A percentile compares a stretch with the other conserved stretches of the same genome.
Conservation (phyloP, 2,329 filamentous ascomycete genomes). For the Endothia cerciana region DNA sequence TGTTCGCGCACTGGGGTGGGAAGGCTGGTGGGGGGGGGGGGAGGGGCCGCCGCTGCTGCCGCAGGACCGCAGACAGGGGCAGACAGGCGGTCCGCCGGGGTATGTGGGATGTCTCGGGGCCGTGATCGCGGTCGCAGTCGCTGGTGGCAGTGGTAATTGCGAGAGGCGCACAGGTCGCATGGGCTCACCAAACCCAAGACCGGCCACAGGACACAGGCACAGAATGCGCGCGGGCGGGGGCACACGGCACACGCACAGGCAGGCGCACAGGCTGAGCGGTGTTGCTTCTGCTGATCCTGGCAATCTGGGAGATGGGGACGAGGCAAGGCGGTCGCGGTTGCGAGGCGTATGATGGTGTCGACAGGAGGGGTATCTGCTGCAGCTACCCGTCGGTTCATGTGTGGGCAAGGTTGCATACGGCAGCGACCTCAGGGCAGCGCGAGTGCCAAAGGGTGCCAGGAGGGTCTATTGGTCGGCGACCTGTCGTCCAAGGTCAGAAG, state of each 20-base stretch:
- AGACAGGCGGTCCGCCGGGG: constrained; percentile 11
- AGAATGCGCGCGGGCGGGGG: constrained; percentile 21
- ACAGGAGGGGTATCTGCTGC: constrained; percentile 36
- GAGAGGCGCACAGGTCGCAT: constrained; percentile 19
- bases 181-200: constrained; percentile 19
- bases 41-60: constrained; percentile 5
- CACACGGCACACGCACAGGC: constrained; percentile 20
- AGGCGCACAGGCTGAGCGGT: background rate
- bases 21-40: background rate
- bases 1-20: constrained; percentile 29
- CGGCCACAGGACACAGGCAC: constrained; percentile 21
- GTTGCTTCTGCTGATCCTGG: constrained; percentile 17
- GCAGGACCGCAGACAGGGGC: constrained; percentile 20
- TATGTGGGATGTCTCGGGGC: constrained; percentile 21
- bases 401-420: constrained; percentile 31
- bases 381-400: constrained; percentile 36
- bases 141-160: background rate
- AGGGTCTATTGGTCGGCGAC: constrained; percentile 25
- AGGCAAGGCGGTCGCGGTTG: constrained; percentile 19
- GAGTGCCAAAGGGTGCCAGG: constrained; percentile 22
- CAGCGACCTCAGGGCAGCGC: constrained; percentile 9
- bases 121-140: constrained; percentile 18
- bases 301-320: constrained; percentile 22
- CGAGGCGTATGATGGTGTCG: constrained; percentile 30
- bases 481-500: constrained; percentile 12